These are phyloP conservation scores for Posidonia oceanica DNA, from an alignment of 116 monocot species.

Conservation along the genomic window DNA sequence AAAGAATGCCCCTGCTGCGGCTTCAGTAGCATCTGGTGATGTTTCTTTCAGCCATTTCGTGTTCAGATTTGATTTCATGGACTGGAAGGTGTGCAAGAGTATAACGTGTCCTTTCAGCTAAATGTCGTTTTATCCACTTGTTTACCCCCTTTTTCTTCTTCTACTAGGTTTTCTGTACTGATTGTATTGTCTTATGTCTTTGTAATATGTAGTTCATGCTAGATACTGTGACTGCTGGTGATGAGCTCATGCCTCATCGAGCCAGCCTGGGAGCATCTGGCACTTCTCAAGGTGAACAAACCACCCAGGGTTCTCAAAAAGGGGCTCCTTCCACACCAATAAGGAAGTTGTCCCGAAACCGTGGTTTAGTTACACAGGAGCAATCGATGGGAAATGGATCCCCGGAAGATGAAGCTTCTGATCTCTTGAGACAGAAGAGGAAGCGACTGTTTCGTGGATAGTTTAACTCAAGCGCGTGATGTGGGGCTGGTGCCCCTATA, in stretches of 20 bases:
- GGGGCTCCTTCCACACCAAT: conserved; percentile 35
- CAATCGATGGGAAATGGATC: conserved; percentile 32
- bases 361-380: conserved; percentile 45
- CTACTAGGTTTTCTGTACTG: not conserved
- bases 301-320: conserved; percentile 8
- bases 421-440: not conserved
- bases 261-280: not conserved
- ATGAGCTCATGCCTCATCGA: conserved; percentile 71
- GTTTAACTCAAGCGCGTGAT: too few species aligned
- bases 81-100: conserved; percentile 74
- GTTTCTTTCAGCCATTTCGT: conserved; percentile 83
- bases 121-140: not conserved
- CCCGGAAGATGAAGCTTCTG: conserved; percentile 20
- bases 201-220: conserved; percentile 39
- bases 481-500: too few species aligned
- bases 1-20: conserved; percentile 77
- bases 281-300: conserved; percentile 5
- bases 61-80: conserved; percentile 85
- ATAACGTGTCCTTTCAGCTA: not conserved
- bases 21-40: conserved; percentile 57
- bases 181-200: not conserved
- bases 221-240: conserved; percentile 23
- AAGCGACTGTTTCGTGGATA: not conserved
- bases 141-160: too few species aligned
- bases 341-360: conserved; percentile 37